These are phyloP conservation scores for Yamadazyma ubonensis DNA, from an alignment of 805 yeast species.

Conservation along the genomic window DNA sequence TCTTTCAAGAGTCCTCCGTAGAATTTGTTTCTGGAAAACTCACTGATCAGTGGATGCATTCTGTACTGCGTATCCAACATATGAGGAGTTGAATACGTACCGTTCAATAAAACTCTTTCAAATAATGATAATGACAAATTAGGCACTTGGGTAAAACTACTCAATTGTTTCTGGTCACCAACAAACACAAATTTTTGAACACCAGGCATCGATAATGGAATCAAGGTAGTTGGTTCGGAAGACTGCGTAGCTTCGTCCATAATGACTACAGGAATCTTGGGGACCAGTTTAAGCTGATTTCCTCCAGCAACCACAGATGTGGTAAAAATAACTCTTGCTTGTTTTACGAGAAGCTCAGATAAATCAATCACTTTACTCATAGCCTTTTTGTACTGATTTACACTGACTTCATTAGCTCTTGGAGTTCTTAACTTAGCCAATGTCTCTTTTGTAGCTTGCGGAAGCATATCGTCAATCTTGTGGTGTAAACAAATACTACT, in stretches of 20 bases:
- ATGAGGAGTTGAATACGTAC: conserved; percentile 57
- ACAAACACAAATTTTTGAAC: conserved; percentile 67
- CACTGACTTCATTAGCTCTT: conserved; percentile 33
- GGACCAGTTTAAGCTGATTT: conserved; percentile 53
- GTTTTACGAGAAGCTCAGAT: conserved; percentile 52
- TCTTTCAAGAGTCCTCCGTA: conserved; percentile 50
- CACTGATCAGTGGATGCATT: conserved; percentile 65
- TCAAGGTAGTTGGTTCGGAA: conserved; percentile 68
- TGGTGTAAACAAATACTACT: conserved; percentile 64
- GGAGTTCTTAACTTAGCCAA: conserved; percentile 44
- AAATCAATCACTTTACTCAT: conserved; percentile 44
- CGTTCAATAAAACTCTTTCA: conserved; percentile 63
- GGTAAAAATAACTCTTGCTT: conserved; percentile 68
- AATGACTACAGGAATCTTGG: conserved; percentile 61
- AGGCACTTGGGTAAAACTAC: conserved; percentile 69
- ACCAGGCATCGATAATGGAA: conserved; percentile 68
- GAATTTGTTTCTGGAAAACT: conserved; percentile 53
- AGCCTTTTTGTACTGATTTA: conserved; percentile 50
- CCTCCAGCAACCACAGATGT: conserved; percentile 76
- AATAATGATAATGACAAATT: conserved; percentile 64
- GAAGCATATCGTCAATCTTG: conserved; percentile 50
- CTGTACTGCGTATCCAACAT: conserved; percentile 71
- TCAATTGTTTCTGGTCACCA: conserved; percentile 74
- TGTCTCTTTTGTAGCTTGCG: conserved; percentile 43
- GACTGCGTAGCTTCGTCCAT: conserved; percentile 82